Conservation (phyloP, 202 grass and related monocot genomes). For the Musa balbisiana region DNA sequence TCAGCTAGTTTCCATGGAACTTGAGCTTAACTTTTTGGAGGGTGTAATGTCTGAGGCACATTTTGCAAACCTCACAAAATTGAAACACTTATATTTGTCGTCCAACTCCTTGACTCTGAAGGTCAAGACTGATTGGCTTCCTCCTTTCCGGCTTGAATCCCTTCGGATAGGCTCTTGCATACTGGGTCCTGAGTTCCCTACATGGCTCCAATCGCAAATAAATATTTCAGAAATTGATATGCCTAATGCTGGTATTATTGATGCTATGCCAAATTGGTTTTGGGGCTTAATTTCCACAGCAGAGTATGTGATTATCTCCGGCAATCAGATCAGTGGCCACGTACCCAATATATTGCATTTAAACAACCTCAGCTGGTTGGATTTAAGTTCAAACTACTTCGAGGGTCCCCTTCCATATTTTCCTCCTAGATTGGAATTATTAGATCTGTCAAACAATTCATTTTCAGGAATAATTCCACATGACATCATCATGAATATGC, state of each 20-base stretch:
- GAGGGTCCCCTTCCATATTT: constrained; percentile 18
- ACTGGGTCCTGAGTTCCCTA: constrained; percentile 27
- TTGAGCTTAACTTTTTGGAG: constrained; percentile 1
- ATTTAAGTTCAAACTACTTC: constrained; percentile 27
- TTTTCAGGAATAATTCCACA: background rate
- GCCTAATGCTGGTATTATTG: constrained; percentile 24
- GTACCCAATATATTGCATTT: constrained; percentile 9
- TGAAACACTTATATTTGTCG: constrained; percentile 4
- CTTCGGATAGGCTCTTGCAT: background rate
- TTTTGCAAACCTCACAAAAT: constrained; percentile 5
- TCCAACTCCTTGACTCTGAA: background rate
- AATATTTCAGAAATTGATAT: background rate
- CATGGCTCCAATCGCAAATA: constrained; percentile 26
- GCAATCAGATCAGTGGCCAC: constrained; percentile 11
- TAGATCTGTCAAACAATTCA: constrained; percentile 14
- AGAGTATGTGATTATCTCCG: background rate
- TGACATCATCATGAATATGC: background rate
- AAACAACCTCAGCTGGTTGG: accelerated
- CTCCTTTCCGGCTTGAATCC: constrained; percentile 14
- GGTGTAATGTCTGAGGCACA: constrained; percentile 1
- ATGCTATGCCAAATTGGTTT: constrained; percentile 31
- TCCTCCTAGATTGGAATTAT: background rate
- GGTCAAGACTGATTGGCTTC: constrained; percentile 9
- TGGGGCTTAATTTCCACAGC: background rate
- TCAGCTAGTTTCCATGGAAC: background rate